Conservation (phyloP, 371 early-diverging fungal genomes). For the Rhizopus sp. region DNA sequence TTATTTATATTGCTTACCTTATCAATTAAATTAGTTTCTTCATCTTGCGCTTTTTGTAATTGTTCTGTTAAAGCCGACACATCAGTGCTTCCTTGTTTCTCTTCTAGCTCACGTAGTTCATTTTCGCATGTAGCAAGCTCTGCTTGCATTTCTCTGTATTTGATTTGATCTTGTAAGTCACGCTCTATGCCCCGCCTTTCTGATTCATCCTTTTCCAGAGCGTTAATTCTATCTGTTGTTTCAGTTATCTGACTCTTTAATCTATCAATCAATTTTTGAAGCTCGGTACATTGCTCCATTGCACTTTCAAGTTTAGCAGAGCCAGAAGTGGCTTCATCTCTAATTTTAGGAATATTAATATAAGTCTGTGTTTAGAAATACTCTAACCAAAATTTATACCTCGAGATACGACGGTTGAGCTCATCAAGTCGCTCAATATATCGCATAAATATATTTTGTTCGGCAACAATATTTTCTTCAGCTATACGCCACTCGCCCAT, state of each 20-base stretch:
- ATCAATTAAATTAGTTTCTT: constrained; percentile 52
- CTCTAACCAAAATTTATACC: constrained; percentile 9
- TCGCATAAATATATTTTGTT: constrained; percentile 9
- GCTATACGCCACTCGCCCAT: constrained; percentile 6
- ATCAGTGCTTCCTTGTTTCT: constrained; percentile 32
- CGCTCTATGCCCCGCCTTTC: constrained; percentile 56
- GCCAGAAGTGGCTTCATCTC: constrained; percentile 11
- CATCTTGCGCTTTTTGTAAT: constrained; percentile 35
- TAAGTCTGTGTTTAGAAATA: neutral
- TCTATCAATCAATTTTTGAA: constrained; percentile 18
- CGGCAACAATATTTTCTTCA: constrained; percentile 11
- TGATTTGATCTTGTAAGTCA: constrained; percentile 69
- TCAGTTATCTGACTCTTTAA: constrained; percentile 11
- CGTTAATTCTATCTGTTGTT: constrained; percentile 32
- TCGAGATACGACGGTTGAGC: constrained; percentile 11
- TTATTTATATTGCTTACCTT: constrained; percentile 42
- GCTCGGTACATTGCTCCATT: constrained; percentile 4
- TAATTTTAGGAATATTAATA: neutral
- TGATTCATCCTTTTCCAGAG: constrained; percentile 49
- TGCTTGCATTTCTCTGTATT: constrained; percentile 48
- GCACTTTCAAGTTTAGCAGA: constrained; percentile 12
- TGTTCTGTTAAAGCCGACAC: constrained; percentile 30
- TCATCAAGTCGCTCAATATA: constrained; percentile 17
- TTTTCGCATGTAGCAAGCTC: constrained; percentile 36
- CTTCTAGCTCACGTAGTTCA: constrained; percentile 30